phyloP scores from a whole-genome alignment of 768 basidiomycete genomes.

The Lactarius deliciosus region DNA sequence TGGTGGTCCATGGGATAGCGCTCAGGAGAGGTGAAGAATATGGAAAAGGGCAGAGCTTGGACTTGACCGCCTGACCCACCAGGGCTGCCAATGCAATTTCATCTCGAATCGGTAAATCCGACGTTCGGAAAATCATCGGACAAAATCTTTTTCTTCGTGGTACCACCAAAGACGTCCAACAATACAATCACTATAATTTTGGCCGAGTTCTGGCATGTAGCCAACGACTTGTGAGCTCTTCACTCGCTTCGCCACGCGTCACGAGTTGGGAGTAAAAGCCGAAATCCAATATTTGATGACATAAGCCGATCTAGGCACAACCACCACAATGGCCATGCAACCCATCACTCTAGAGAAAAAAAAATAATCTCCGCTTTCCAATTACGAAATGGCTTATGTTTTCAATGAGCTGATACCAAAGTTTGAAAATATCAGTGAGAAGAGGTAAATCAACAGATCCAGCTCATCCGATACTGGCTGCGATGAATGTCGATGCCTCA shows the following conservation, averaged over 20 bases:
- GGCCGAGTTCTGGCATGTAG: not conserved
- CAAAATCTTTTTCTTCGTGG: not conserved
- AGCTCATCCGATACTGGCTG: conserved; percentile 52
- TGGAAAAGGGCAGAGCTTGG: not conserved
- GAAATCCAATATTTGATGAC: not conserved
- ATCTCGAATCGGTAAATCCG: conserved; percentile 16
- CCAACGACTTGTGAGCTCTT: not conserved
- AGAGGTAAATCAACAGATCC: conserved; percentile 74
- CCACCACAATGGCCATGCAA: conserved; percentile 35
- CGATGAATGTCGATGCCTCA: conserved; percentile 45
- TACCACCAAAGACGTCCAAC: not conserved
- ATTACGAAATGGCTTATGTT: conserved; percentile 46
- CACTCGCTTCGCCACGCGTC: not conserved
- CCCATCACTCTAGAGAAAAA: conserved; percentile 53
- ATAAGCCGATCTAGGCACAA: conserved; percentile 34
- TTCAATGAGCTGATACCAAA: conserved; percentile 61
- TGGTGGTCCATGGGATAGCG: conserved; percentile 26
- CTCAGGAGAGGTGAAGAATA: not conserved
- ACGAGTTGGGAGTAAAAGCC: not conserved
- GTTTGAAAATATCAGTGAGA: conserved; percentile 64
- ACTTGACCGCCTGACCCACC: not conserved
- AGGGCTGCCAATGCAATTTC: conserved; percentile 9
- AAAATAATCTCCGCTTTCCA: not conserved
- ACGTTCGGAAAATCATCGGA: conserved; percentile 19
- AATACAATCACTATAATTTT: not conserved